These are phyloP conservation scores for Hanseniaspora valbyensis DNA, from an alignment of 805 yeast genomes.

Conservation along the genomic window DNA sequence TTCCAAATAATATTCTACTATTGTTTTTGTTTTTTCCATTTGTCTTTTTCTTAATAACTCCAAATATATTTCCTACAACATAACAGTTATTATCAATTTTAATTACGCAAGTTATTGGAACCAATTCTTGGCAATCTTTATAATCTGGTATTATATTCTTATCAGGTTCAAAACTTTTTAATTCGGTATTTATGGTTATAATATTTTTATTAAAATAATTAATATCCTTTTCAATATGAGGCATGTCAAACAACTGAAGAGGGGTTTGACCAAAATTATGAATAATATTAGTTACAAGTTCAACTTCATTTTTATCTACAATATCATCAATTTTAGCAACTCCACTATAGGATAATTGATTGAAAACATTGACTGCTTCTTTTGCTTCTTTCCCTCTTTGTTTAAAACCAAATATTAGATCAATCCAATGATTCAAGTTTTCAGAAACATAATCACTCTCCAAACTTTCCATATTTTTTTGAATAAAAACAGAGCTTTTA, in stretches of 20 bases:
- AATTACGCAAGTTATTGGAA: constrained; percentile 23
- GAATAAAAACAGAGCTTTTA: constrained; percentile 63
- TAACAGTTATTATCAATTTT: constrained; percentile 24
- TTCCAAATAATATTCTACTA: neutral
- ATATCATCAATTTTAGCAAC: constrained; percentile 67
- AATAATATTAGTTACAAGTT: constrained; percentile 71
- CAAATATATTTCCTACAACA: constrained; percentile 27
- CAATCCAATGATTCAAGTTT: constrained; percentile 75
- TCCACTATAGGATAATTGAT: constrained; percentile 74
- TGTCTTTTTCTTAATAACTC: neutral
- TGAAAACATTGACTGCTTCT: constrained; percentile 62
- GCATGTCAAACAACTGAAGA: constrained; percentile 50
- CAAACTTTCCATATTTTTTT: constrained; percentile 68
- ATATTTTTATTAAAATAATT: neutral
- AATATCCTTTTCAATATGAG: constrained; percentile 43
- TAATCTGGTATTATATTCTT: constrained; percentile 4
- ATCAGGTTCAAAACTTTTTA: constrained; percentile 19
- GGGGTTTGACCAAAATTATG: constrained; percentile 93
- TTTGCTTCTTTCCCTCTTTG: constrained; percentile 66
- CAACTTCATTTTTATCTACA: constrained; percentile 58
- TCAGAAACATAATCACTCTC: constrained; percentile 73
- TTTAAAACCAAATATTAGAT: constrained; percentile 67
- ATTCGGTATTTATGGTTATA: neutral
- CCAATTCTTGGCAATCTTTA: constrained; percentile 14
- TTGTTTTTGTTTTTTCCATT: neutral